A percentile compares a stretch with the other conserved stretches of the same genome.
Evolutionary conservation across 2,329 filamentous ascomycete species (phyloP).

Genomic region (Paraphoma chrysanthemicola): DNA sequence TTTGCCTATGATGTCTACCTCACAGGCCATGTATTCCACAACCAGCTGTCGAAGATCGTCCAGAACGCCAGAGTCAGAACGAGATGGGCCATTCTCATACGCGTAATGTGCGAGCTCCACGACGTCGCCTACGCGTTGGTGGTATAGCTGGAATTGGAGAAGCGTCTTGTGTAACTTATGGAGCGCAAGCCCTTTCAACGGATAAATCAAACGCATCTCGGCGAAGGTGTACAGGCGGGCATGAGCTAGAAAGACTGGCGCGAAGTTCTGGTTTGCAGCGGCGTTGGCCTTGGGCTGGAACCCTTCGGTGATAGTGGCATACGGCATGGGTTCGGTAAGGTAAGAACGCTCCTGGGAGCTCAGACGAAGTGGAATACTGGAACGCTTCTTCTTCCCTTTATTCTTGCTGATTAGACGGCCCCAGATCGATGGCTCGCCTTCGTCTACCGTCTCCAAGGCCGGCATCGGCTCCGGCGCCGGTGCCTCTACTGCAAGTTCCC

Average conservation of each 20-base stretch:
- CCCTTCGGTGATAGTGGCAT: background rate
- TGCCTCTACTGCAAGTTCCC: too few species aligned
- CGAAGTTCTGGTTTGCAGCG: slow-evolving; percentile 19
- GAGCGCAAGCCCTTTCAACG: slow-evolving; percentile 30
- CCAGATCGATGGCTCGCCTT: too few species aligned
- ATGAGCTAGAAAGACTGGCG: slow-evolving; percentile 34
- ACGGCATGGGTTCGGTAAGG: background rate
- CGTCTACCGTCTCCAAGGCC: too few species aligned
- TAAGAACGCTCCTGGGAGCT: slow-evolving; percentile 3
- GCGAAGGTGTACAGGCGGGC: slow-evolving; percentile 39
- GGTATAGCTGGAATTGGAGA: slow-evolving; percentile 27
- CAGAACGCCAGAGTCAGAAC: slow-evolving; percentile 13
- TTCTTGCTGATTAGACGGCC: too few species aligned
- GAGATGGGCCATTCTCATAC: slow-evolving; percentile 21
- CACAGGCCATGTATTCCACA: slow-evolving; percentile 29
- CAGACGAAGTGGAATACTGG: background rate
- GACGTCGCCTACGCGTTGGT: slow-evolving; percentile 28
- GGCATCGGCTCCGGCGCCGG: too few species aligned
- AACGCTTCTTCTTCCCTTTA: slow-evolving; percentile 1
- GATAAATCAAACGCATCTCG: slow-evolving; percentile 24
- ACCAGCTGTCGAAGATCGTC: slow-evolving; percentile 32
- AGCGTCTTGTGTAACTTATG: slow-evolving; percentile 40
- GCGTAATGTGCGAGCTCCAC: slow-evolving; percentile 32
- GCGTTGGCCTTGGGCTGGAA: slow-evolving; percentile 11
- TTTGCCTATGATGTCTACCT: slow-evolving; percentile 24